Percentiles rank a stretch among this genome's conserved stretches.
Conservation (phyloP, 495 filamentous ascomycete species). For the Penicillium silybi region DNA sequence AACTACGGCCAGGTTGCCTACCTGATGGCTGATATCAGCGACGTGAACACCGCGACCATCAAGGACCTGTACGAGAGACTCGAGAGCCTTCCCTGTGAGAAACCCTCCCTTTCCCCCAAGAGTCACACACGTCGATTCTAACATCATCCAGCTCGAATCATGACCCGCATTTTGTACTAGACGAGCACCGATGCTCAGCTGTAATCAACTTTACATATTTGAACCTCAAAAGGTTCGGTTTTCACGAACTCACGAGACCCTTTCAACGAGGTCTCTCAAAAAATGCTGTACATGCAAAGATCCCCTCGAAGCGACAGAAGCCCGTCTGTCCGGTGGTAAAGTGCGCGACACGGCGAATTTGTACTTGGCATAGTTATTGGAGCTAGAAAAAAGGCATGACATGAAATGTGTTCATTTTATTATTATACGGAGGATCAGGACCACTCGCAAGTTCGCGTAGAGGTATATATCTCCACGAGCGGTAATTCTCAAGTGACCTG, state of each 20-base stretch:
- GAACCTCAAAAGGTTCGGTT: background rate
- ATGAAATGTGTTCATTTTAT: constrained; percentile 8
- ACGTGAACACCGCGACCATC: constrained; percentile 74
- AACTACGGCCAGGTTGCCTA: constrained; percentile 66
- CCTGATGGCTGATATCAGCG: constrained; percentile 95
- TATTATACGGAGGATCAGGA: background rate
- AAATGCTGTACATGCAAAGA: constrained; percentile 1
- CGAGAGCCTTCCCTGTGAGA: constrained; percentile 76
- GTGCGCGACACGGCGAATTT: background rate
- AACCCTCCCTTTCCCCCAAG: background rate
- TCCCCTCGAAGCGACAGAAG: background rate
- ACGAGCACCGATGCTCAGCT: constrained; percentile 5
- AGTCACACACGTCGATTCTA: constrained; percentile 2
- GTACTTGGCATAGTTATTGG: background rate
- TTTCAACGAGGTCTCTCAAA: constrained; percentile 21
- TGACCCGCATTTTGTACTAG: constrained; percentile 86
- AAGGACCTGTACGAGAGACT: constrained; percentile 79
- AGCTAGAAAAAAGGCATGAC: constrained; percentile 8
- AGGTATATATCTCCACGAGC: background rate
- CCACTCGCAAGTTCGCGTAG: background rate
- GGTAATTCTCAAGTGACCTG: too few species aligned
- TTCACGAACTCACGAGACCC: constrained; percentile 3
- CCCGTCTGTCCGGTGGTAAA: too few species aligned
- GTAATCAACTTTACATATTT: constrained; percentile 26
- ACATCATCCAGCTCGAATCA: constrained; percentile 61